A percentile compares a stretch with the other conserved stretches of the same genome.
Conservation (phyloP, 495 filamentous ascomycete species). For the Trichoderma virens region DNA sequence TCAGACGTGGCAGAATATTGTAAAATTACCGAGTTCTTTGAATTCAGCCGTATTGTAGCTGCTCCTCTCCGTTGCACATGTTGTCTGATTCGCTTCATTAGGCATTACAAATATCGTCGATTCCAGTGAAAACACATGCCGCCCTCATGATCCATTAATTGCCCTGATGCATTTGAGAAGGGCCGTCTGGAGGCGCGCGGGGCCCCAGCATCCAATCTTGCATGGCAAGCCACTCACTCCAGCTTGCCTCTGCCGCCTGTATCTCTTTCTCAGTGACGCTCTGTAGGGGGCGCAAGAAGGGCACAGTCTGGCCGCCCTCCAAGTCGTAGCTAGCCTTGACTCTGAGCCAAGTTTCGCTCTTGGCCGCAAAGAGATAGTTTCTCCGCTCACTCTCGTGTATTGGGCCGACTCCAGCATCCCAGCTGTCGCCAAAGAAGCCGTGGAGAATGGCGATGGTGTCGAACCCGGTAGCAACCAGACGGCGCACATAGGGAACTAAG, state of each 20-base stretch:
- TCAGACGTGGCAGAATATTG: neutral
- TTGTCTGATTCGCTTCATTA: too few relatives aligned
- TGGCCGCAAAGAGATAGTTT: slow-evolving; percentile 93
- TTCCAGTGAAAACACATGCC: neutral
- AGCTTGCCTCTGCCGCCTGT: slow-evolving; percentile 68
- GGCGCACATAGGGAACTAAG: slow-evolving; percentile 81
- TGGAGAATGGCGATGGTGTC: slow-evolving; percentile 79
- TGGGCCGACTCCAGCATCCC: slow-evolving; percentile 66
- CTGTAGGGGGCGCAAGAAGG: slow-evolving; percentile 75
- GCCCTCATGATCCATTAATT: neutral
- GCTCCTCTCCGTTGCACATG: neutral
- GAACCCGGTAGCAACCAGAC: slow-evolving; percentile 85
- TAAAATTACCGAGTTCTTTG: neutral
- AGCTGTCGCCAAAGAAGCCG: slow-evolving; percentile 93
- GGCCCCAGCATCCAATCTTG: slow-evolving; percentile 90
- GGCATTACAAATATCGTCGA: too few relatives aligned
- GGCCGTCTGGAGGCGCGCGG: slow-evolving; percentile 26
- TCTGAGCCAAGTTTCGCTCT: slow-evolving; percentile 77
- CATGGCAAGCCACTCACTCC: slow-evolving; percentile 87
- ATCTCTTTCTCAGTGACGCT: slow-evolving; percentile 72
- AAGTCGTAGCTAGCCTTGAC: slow-evolving; percentile 91
- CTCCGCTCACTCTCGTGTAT: slow-evolving; percentile 84
- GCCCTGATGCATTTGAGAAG: neutral
- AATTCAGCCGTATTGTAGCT: neutral
- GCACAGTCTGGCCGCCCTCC: slow-evolving; percentile 68